Percentiles rank a stretch among this genome's conserved stretches.
Evolutionary conservation across 768 basidiomycete species (phyloP).

Genomic region (Naematelia aurantialba): DNA sequence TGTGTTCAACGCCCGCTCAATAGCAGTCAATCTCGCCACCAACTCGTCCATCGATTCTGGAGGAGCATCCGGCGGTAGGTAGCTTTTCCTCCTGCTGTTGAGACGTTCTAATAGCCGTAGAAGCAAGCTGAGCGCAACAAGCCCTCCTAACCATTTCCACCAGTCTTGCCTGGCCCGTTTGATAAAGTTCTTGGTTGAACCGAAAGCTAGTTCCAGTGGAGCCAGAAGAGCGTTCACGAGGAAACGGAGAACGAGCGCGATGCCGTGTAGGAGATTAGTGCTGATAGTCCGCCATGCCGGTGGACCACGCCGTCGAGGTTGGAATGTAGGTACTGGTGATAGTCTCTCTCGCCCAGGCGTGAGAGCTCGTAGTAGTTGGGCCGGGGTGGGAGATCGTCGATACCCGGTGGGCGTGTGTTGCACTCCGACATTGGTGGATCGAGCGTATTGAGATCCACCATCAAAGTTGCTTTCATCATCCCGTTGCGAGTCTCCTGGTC

Average conservation of each 20-base stretch:
- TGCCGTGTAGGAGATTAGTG: conserved; percentile 38
- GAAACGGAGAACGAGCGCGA: conserved; percentile 26
- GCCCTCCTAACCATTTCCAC: conserved; percentile 36
- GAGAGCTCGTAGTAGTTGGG: conserved; percentile 26
- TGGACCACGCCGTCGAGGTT: conserved; percentile 24
- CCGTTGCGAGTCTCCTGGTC: too few species aligned
- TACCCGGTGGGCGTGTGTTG: conserved; percentile 9
- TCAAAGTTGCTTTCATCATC: conserved; percentile 15
- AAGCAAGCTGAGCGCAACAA: conserved; percentile 27
- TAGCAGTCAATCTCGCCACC: conserved; percentile 34
- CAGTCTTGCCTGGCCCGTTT: conserved; percentile 24
- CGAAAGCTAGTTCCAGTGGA: conserved; percentile 9
- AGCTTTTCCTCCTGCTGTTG: background rate
- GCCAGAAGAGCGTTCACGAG: conserved; percentile 20
- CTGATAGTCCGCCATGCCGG: conserved; percentile 25
- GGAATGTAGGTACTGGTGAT: conserved; percentile 27
- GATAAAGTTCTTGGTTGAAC: conserved; percentile 14
- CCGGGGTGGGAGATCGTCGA: conserved; percentile 37
- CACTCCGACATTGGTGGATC: conserved; percentile 7
- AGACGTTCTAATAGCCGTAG: conserved; percentile 24
- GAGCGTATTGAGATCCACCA: conserved; percentile 11
- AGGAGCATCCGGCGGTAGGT: conserved; percentile 23
- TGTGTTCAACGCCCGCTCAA: conserved; percentile 38
- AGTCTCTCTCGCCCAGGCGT: conserved; percentile 24
- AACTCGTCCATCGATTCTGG: conserved; percentile 47